Base-by-base conservation (phyloP, 495 filamentous ascomycete species). In the Penicillium goetzii region DNA sequence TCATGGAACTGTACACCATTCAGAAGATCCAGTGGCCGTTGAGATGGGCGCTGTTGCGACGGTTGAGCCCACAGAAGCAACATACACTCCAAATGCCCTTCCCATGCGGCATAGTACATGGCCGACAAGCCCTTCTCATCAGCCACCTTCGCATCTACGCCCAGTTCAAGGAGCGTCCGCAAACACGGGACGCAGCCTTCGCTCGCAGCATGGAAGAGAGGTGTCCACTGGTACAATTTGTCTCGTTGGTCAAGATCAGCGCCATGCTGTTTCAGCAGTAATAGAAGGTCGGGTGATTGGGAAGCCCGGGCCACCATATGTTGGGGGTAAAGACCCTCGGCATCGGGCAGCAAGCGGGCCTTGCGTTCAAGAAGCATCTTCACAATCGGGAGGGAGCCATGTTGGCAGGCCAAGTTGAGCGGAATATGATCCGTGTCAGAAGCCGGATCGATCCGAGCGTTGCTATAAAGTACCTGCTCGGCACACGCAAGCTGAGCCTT, bases 81-180 rank as follows among this genome's bases (percentile, higher is more conserved):
- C 90, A 99, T 97, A 74, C 94, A 97, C 71, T 94, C 90, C 56
- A 97, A 76, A 72, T 97, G 91, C 1, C 96, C 96, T 80, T 99
- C 95, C 96, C 96, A 99, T 0, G 94, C 92, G 21, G 95, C 96
- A 77, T 99, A 98, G 74, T 99, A 98, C 90, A 97, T 91, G 9
- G 95, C 93, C 5, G 93, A 91, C 8, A 97, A 81, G 21, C 88
- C 89, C 74, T 98, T 98, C 74, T 99, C 95, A 70, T 99, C 95
- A 30, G 89, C 74, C 49, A 92, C 89, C 59, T 89, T 85, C 8
- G 87, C 83, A 68, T 92, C 84, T 25, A 89, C 95, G 25, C 88
- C 88, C 54, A 88, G 81, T 49, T 91, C 84, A 8, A 99, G 78
- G 21, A 99, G 83, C 1, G 87, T 89, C 56, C 89, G 84, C 32